These are phyloP conservation scores for Mycena epipterygia DNA, from an alignment of 768 basidiomycete genomes.

Conservation along the genomic window DNA sequence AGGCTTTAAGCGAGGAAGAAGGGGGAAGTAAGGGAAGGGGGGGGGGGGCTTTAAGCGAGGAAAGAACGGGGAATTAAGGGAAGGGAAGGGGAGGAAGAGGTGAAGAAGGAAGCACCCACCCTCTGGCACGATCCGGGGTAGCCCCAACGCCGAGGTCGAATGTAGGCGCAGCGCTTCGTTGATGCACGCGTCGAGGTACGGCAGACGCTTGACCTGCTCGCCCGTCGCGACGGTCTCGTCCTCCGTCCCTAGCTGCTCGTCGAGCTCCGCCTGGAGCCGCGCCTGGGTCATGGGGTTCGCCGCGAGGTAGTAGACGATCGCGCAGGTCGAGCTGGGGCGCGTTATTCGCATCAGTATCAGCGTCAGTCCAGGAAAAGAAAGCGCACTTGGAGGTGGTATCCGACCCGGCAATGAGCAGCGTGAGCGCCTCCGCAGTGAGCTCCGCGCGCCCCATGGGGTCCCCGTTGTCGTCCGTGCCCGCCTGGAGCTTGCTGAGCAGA, in stretches of 20 bases:
- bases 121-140: constrained; percentile 83
- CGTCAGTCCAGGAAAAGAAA: neutral
- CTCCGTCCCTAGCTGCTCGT: constrained; percentile 53
- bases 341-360: neutral
- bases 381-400: constrained; percentile 94
- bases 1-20: too few species aligned
- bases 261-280: constrained; percentile 71
- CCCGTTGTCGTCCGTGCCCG: constrained; percentile 83
- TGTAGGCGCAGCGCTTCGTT: constrained; percentile 89
- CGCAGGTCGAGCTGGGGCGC: constrained; percentile 81
- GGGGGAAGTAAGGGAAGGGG: too few species aligned
- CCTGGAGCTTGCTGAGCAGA: constrained; percentile 84
- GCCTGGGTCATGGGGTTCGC: constrained; percentile 62
- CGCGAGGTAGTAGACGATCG: constrained; percentile 82
- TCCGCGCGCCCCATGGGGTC: constrained; percentile 86
- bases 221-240: constrained; percentile 74
- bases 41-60: too few species aligned
- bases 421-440: constrained; percentile 89
- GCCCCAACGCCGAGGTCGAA: constrained; percentile 86
- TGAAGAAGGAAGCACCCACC: constrained; percentile 69
- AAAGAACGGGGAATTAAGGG: constrained; percentile 82
- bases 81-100: constrained; percentile 82
- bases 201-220: constrained; percentile 78
- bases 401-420: constrained; percentile 89
- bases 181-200: constrained; percentile 90